phyloP scores from a whole-genome alignment of 352 stramenopile species.

The Phytophthora quininea region DNA sequence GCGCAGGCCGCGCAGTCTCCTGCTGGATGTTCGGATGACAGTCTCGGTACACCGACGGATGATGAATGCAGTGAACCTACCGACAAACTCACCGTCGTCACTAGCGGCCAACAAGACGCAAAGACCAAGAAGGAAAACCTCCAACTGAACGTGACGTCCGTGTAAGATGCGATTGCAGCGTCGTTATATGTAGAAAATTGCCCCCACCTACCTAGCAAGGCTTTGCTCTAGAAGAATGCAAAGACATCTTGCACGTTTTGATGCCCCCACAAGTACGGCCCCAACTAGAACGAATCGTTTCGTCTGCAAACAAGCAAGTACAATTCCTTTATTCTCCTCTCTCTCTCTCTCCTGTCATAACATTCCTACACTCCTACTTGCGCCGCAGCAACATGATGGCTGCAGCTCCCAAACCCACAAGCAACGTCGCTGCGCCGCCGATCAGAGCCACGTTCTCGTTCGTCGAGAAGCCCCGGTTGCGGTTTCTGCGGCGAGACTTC shows the following conservation, averaged over 20 bases:
- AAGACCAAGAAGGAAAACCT: slow-evolving; percentile 24
- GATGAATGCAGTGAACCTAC: slow-evolving; percentile 35
- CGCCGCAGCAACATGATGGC: slow-evolving; percentile 67
- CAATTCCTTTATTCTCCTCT: slow-evolving; percentile 32
- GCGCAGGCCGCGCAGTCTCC: slow-evolving; percentile 41
- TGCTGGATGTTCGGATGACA: slow-evolving; percentile 22
- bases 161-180: slow-evolving; percentile 7
- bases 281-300: background rate
- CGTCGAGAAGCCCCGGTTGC: slow-evolving; percentile 24
- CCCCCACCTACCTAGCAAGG: too few relatives aligned
- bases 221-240: slow-evolving; percentile 11
- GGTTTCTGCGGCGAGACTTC: slow-evolving; percentile 51
- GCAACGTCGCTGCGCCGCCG: slow-evolving; percentile 39
- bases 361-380: slow-evolving; percentile 48
- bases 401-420: slow-evolving; percentile 56
- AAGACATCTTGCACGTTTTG: slow-evolving; percentile 6
- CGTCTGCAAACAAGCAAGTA: slow-evolving; percentile 13
- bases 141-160: slow-evolving; percentile 28
- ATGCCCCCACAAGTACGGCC: background rate
- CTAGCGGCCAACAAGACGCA: slow-evolving; percentile 13
- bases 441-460: slow-evolving; percentile 36
- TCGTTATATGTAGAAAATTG: slow-evolving; percentile 17
- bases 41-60: slow-evolving; percentile 37
- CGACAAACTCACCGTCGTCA: slow-evolving; percentile 30
- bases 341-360: slow-evolving; percentile 1